Evolutionary conservation across 2,329 filamentous ascomycete genomes (phyloP), one percentile per base, ranked within the genome.

Genomic region (Purpureocillium takamizusanense): DNA sequence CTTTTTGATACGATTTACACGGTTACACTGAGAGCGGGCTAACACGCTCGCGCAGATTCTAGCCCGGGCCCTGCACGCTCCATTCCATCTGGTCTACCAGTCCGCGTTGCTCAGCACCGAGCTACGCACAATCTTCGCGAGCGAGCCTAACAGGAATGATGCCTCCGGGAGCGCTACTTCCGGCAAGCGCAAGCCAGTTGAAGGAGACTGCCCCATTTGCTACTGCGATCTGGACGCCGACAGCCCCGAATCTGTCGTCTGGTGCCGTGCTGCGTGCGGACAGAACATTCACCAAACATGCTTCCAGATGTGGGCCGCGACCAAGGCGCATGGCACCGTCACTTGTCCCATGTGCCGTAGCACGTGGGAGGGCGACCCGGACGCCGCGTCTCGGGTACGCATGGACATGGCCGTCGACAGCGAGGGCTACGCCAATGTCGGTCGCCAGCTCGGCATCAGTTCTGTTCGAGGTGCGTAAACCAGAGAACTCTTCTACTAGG

Each of bases 361-460:
- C 11, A 50, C 53, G 1, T 82, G 78, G 78, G 60, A 70, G 46
- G 65, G 60, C 1, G 68, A 70, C 15, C 35, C 46, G 23, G 57
- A 60, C 3, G 50, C 61, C 43, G 55, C 70, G 7, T 62, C 62
- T 28, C 63, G 59, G 27, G 65, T 74, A 17, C 60, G 59, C 35
- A 68, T 63, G 44, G 58, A 55, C 1, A 62, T 67, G 3, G 50
- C 51, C 5, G 43, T 59, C 1, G 64, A 62, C 17, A 50, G 51
- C 1, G 75, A 79, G 28, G 78, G 78, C 0, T 82, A 82, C 47
- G 60, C 79, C 34, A 81, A 81, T 51, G 69, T 82, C 3, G 76
- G 74, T 2, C 56, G 65, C 15, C 71, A 80, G 51, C 59, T 81
- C n/a, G 78, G 77, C 2, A 65, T 81, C 44, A 74, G 68, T 42